phyloP scores from a whole-genome alignment of 768 basidiomycete species.

The Boletus eberwhitei region DNA sequence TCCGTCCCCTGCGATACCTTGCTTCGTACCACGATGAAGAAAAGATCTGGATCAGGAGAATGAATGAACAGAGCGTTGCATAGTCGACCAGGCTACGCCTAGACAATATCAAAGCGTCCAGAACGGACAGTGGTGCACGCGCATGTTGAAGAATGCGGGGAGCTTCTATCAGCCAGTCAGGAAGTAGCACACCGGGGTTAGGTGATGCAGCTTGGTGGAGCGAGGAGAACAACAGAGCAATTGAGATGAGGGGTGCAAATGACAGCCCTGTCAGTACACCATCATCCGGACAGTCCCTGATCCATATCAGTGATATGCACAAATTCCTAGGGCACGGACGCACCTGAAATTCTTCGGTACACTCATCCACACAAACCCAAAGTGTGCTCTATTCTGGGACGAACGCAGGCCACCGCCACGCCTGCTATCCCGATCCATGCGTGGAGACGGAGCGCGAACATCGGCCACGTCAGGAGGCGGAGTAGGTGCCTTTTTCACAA shows the following conservation, averaged over 20 bases:
- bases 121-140: conserved; percentile 40
- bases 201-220: conserved; percentile 36
- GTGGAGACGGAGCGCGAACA: conserved; percentile 37
- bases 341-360: conserved; percentile 86
- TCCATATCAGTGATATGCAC: conserved; percentile 10
- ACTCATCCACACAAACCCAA: conserved; percentile 86
- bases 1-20: conserved; percentile 38
- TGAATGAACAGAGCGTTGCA: conserved; percentile 74
- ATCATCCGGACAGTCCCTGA: conserved; percentile 78
- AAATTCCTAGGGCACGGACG: conserved; percentile 10
- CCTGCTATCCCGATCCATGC: conserved; percentile 48
- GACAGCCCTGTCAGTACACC: conserved; percentile 81
- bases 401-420: conserved; percentile 31
- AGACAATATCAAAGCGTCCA: conserved; percentile 58
- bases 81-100: conserved; percentile 77
- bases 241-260: conserved; percentile 78
- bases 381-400: conserved; percentile 44
- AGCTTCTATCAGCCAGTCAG: conserved; percentile 75
- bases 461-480: conserved; percentile 19
- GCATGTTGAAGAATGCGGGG: conserved; percentile 54
- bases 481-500: conserved; percentile 28
- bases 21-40: conserved; percentile 76
- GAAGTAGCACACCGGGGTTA: conserved; percentile 40
- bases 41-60: conserved; percentile 74
- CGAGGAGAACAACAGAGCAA: conserved; percentile 59